Evolutionary conservation across 495 filamentous ascomycete species (phyloP).

Genomic region (Sordaria brevicollis): DNA sequence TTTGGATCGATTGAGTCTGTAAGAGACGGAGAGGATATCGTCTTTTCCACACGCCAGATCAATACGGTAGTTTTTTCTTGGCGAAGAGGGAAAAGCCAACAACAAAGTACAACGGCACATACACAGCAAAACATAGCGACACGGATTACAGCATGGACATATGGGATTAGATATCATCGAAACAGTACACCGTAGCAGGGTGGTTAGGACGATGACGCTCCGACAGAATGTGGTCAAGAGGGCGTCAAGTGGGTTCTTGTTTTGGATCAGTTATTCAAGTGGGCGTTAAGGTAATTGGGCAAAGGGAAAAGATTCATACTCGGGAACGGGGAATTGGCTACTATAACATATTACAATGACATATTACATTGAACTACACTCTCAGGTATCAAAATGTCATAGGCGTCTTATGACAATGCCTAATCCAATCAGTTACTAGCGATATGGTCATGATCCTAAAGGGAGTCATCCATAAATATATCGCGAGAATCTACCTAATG

Average conservation of each 20-base stretch:
- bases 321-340: background rate
- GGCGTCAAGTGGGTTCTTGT: background rate
- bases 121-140: background rate
- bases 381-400: background rate
- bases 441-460: no score
- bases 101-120: background rate
- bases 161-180: background rate
- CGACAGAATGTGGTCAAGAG: background rate
- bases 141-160: background rate
- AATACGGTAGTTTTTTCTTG: background rate
- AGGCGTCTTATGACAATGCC: no score
- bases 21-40: background rate
- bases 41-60: background rate
- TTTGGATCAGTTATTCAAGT: background rate
- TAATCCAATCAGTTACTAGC: no score
- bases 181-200: background rate
- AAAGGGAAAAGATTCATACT: background rate
- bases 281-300: background rate
- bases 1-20: conserved; percentile 47
- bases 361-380: background rate
- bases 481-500: no score
- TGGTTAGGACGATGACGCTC: background rate
- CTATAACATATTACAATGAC: background rate
- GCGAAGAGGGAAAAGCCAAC: background rate
- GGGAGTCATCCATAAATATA: no score